phyloP scores from a whole-genome alignment of 805 yeast species.

The Yamadazyma laniorum region DNA sequence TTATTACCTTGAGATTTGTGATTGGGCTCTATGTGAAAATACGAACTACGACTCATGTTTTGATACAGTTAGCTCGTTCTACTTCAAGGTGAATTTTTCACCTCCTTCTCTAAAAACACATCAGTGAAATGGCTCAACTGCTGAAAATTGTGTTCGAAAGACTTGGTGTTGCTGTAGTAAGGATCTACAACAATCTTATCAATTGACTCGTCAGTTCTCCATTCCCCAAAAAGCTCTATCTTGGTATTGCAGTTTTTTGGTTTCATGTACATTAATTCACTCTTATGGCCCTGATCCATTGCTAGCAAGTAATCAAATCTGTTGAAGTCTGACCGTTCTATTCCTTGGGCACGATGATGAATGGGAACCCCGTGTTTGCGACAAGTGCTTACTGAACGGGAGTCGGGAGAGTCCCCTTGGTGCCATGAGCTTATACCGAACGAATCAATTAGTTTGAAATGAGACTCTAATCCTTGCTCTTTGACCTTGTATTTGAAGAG shows the following conservation, averaged over 20 bases:
- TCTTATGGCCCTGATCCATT: slow-evolving; percentile 64
- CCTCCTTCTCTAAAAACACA: slow-evolving; percentile 52
- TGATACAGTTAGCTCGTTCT: too few species aligned
- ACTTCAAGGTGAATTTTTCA: slow-evolving; percentile 39
- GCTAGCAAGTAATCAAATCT: slow-evolving; percentile 68
- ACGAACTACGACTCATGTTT: too few species aligned
- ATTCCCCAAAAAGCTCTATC: slow-evolving; percentile 76
- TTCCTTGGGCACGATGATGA: slow-evolving; percentile 71
- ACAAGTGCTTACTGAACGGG: slow-evolving; percentile 69
- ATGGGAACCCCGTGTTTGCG: slow-evolving; percentile 70
- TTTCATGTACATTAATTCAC: slow-evolving; percentile 47
- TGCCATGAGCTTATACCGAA: slow-evolving; percentile 90
- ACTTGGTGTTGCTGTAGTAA: slow-evolving; percentile 83
- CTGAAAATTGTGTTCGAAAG: slow-evolving; percentile 75
- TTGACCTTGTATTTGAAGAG: slow-evolving; percentile 69
- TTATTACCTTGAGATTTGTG: too few species aligned
- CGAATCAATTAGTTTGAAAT: slow-evolving; percentile 68
- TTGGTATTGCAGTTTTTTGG: slow-evolving; percentile 51
- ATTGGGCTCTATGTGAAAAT: too few species aligned
- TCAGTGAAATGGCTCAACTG: slow-evolving; percentile 77
- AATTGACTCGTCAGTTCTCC: slow-evolving; percentile 54
- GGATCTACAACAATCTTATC: slow-evolving; percentile 79
- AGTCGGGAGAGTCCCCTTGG: slow-evolving; percentile 78
- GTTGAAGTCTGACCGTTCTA: slow-evolving; percentile 47
- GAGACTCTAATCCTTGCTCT: slow-evolving; percentile 40